Percentiles rank a stretch among this genome's conserved stretches.
phyloP scores from a whole-genome alignment of 371 early-diverging fungal species.

The Coemansia sp. region DNA sequence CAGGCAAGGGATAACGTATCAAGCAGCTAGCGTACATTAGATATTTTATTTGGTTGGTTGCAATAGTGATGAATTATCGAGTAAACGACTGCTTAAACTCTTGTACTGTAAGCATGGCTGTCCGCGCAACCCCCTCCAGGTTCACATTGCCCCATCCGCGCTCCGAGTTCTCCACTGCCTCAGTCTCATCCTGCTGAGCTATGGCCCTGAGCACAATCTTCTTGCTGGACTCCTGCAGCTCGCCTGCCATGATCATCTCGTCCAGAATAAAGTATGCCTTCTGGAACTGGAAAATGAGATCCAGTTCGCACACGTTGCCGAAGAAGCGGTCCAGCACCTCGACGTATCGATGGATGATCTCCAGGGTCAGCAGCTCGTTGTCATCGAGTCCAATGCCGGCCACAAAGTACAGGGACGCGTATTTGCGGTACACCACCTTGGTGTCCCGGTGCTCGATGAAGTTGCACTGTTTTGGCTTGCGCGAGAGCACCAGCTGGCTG shows the following conservation, averaged over 20 bases:
- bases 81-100: slow-evolving; percentile 49
- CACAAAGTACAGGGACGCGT: slow-evolving; percentile 93
- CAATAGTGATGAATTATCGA: slow-evolving; percentile 7
- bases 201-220: slow-evolving; percentile 74
- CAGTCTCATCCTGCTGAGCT: slow-evolving; percentile 73
- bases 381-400: slow-evolving; percentile 89
- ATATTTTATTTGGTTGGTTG: no score
- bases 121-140: slow-evolving; percentile 52
- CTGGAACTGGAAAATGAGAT: slow-evolving; percentile 86
- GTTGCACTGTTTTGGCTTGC: slow-evolving; percentile 95
- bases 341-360: slow-evolving; percentile 96
- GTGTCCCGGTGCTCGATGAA: slow-evolving; percentile 94
- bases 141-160: slow-evolving; percentile 54
- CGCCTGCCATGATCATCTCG: slow-evolving; percentile 81
- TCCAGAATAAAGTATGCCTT: slow-evolving; percentile 87
- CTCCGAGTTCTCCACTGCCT: slow-evolving; percentile 63
- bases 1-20: not conserved
- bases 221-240: slow-evolving; percentile 80
- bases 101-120: slow-evolving; percentile 51
- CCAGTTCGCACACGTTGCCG: slow-evolving; percentile 92
- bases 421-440: slow-evolving; percentile 92
- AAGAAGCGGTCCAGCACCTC: slow-evolving; percentile 96
- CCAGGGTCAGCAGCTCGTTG: slow-evolving; percentile 91
- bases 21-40: no score
- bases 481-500: slow-evolving; percentile 81